Conservation (phyloP, 225 moss, liverwort and hornwort species). For the Pleurozium schreberi region DNA sequence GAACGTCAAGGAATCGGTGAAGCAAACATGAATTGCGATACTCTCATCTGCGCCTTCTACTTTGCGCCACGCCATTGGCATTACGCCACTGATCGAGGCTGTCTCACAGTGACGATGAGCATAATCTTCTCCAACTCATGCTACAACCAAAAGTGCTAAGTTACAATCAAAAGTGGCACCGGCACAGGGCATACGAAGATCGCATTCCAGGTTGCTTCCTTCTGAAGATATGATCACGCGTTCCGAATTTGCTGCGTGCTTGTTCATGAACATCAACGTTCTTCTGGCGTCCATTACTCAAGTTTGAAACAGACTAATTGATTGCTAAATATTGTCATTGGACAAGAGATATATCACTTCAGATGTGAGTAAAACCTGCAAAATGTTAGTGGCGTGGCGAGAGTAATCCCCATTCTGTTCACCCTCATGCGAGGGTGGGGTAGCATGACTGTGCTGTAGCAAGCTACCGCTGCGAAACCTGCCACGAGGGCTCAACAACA, state of each 20-base stretch:
- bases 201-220: not conserved
- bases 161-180: no score
- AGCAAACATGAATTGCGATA: not conserved
- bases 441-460: constrained; percentile 13
- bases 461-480: not conserved
- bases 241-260: not conserved
- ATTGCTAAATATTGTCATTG: not conserved
- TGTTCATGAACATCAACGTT: not conserved
- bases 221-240: not conserved
- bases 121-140: not conserved
- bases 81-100: not conserved
- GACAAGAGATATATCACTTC: not conserved
- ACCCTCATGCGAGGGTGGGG: not conserved
- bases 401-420: constrained; percentile 25
- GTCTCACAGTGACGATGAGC: not conserved
- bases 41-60: not conserved
- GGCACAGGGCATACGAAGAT: no score
- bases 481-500: not conserved
- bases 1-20: not conserved
- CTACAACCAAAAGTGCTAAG: no score
- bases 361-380: not conserved
- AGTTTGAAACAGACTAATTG: not conserved
- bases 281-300: not conserved
- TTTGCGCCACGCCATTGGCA: not conserved
- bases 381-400: not conserved